A percentile compares a stretch with the other conserved stretches of the same genome.
These are phyloP conservation scores for Syzygium aromaticum DNA, from an alignment of 345 rosid species.

Conservation along the genomic window DNA sequence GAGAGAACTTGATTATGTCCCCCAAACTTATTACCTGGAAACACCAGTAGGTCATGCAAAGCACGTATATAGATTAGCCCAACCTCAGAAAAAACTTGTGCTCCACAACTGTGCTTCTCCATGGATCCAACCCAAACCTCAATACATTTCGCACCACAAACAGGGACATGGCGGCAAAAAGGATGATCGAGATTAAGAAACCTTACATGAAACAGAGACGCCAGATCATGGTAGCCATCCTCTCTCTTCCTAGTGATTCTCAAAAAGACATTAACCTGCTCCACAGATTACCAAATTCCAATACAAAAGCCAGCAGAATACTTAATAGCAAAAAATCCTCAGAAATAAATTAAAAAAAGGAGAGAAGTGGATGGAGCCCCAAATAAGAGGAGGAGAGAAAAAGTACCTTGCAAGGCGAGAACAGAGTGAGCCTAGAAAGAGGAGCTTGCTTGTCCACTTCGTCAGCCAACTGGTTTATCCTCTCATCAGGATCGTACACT, in stretches of 20 bases:
- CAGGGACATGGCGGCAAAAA: not conserved
- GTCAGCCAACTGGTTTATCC: conserved; percentile 63
- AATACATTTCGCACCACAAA: not conserved
- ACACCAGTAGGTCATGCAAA: not conserved
- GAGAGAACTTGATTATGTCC: conserved; percentile 79
- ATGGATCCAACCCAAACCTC: not conserved
- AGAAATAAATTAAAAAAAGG: not conserved
- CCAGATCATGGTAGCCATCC: conserved; percentile 94
- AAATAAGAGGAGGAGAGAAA: not conserved
- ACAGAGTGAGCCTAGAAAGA: conserved; percentile 79
- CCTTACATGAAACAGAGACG: conserved; percentile 90
- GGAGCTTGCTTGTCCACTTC: conserved; percentile 78
- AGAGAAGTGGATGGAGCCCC: not conserved
- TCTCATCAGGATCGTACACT: conserved; percentile 80
- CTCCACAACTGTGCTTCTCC: not conserved
- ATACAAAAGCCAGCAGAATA: not conserved
- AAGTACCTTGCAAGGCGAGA: conserved; percentile 94
- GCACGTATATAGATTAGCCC: not conserved
- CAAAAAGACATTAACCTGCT: conserved; percentile 84
- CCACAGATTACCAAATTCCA: not conserved
- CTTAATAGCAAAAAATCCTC: not conserved
- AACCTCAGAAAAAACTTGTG: not conserved
- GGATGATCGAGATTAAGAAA: not conserved
- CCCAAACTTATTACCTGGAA: conserved; percentile 82
- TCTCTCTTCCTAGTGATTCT: conserved; percentile 74